Evolutionary conservation across 768 basidiomycete species (phyloP), one percentile per base, ranked within the genome.

Genomic region (Lactarius sp.): DNA sequence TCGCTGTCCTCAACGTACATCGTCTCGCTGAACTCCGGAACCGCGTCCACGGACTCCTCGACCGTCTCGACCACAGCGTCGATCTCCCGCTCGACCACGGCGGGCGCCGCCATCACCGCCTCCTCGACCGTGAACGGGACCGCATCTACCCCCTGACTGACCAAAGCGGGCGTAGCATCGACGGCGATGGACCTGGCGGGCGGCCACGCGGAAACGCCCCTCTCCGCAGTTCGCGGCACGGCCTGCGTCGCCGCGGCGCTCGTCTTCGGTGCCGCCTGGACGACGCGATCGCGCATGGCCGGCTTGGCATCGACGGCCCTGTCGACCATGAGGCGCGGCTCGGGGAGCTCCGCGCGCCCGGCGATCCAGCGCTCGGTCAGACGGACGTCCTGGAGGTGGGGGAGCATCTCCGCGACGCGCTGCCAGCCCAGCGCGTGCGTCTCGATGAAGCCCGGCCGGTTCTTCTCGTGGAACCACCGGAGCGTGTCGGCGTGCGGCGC

Each of bases 401-500:
- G 89, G 60, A 92, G 79, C 67, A 80, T 82, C 55, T 90, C 87
- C 1, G 78, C 78, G 34, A 84, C 85, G 53, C 76, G 80, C 73
- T 89, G 86, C 90, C 90, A 92, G 20, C 77, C 80, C 60, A 79
- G 79, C 12, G 85, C 83, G 68, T 90, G 84, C 37, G 79, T 77
- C 71, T 92, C 89, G 54, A 85, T 77, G 68, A 79, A 86, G 5
- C 87, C 86, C 0, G 82, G 79, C n/a, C 88, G 79, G 69, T 83
- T 90, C 74, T 85, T 87, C 70, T 89, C 88, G 69, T 86, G 83
- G 78, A 90, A 90, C 83, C 83, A 90, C 73, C 85, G 87, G 56
- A 92, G 73, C 33, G 75, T 77, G 70, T 90, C 87, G 51, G 90
- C 77, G 70, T 78, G 77, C 44, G 90, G 88, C n/a, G 85, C 83